Evolutionary conservation across 1,284 basidiomycete species (phyloP).

Genomic region (Tetrapyrgos nigripes): DNA sequence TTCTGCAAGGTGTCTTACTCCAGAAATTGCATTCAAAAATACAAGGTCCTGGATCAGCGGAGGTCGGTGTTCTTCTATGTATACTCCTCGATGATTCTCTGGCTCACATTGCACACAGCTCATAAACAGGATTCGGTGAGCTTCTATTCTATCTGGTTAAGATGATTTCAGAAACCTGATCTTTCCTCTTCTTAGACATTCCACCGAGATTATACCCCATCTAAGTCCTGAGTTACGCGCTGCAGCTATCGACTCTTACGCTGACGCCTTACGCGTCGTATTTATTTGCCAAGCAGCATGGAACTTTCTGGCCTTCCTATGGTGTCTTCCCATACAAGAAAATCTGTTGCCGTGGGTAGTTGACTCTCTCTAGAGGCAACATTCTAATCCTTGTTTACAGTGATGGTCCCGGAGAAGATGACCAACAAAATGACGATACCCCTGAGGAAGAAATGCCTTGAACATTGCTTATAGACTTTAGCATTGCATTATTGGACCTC

Average conservation of each 20-base stretch:
- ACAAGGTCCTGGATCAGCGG: conserved; percentile 71
- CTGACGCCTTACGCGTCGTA: conserved; percentile 82
- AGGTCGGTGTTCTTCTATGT: conserved; percentile 55
- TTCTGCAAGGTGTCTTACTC: conserved; percentile 80
- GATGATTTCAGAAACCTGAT: neutral
- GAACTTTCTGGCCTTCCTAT: conserved; percentile 66
- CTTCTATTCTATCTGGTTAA: neutral
- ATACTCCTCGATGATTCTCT: conserved; percentile 16
- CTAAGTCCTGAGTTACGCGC: conserved; percentile 66
- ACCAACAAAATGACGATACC: neutral
- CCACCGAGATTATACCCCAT: conserved; percentile 78
- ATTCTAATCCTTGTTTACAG: conserved; percentile 38
- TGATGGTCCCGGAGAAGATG: conserved; percentile 59
- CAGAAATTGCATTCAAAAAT: conserved; percentile 74
- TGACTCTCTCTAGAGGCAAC: conserved; percentile 21
- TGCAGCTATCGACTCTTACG: conserved; percentile 85
- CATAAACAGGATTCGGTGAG: conserved; percentile 73
- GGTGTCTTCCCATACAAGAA: conserved; percentile 78
- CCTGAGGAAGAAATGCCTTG: conserved; percentile 5
- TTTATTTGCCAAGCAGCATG: conserved; percentile 81
- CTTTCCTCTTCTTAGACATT: conserved; percentile 61
- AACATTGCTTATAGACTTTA: neutral
- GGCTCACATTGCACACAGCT: conserved; percentile 47
- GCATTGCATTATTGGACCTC: neutral
- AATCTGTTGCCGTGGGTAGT: conserved; percentile 70